Evolutionary conservation across 129 eudicot genomes (phyloP).

Genomic region (carrot (Daucus carota)): DNA sequence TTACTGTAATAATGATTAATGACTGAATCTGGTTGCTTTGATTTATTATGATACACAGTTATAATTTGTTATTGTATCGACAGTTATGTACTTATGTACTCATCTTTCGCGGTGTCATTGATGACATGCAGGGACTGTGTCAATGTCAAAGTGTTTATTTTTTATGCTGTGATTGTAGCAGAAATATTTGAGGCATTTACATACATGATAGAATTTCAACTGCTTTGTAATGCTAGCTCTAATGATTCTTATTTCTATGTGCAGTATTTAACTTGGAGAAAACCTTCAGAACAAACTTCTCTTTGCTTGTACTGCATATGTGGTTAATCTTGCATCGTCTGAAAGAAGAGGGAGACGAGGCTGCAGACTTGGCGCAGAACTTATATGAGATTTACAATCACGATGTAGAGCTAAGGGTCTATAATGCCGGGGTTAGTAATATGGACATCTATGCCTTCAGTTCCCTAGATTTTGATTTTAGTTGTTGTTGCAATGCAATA

Average conservation of each 20-base stretch:
- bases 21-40: not conserved
- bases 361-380: conserved; percentile 84
- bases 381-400: conserved; percentile 89
- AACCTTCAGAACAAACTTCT: conserved; percentile 80
- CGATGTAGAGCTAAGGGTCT: conserved; percentile 78
- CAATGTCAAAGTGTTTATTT: not conserved
- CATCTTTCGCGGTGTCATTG: not conserved
- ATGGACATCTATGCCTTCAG: conserved; percentile 8
- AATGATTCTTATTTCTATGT: conserved; percentile 15
- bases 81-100: not conserved
- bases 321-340: conserved; percentile 92
- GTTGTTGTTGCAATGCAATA: not conserved
- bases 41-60: not conserved
- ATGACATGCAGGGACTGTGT: conserved; percentile 2
- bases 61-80: not conserved
- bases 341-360: conserved; percentile 82
- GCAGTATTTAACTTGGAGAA: conserved; percentile 93
- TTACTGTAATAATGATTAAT: not conserved
- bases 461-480: not conserved
- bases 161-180: not conserved
- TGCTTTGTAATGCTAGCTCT: conserved; percentile 2
- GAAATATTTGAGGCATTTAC: not conserved
- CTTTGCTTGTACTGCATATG: conserved; percentile 90
- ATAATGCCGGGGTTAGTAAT: conserved; percentile 89
- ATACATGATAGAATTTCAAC: not conserved